These are phyloP conservation scores for Pythium chondricola DNA, from an alignment of 352 stramenopile species.

Conservation along the genomic window DNA sequence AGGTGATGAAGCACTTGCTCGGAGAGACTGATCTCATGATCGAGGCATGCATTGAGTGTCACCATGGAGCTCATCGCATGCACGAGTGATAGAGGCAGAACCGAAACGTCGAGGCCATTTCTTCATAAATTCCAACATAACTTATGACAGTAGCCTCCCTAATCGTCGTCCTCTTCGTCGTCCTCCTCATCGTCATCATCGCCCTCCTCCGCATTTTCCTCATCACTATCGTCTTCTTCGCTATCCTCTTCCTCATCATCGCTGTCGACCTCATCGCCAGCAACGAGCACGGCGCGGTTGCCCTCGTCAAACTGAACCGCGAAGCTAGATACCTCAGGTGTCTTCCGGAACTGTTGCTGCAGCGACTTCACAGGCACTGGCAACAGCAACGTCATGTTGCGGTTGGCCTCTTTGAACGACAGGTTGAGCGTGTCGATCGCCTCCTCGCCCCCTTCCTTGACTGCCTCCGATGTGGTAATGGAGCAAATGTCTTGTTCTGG, in stretches of 20 bases:
- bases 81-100: too few species aligned
- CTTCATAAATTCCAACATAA: too few species aligned
- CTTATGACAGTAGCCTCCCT: too few species aligned
- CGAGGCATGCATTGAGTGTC: too few species aligned
- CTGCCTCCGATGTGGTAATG: constrained; percentile 6
- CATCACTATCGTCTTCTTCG: constrained; percentile 6
- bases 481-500: constrained; percentile 9
- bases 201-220: constrained; percentile 13
- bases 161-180: constrained; percentile 3
- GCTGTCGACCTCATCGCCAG: constrained; percentile 22
- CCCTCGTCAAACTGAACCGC: constrained; percentile 16
- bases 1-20: too few species aligned
- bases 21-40: too few species aligned
- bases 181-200: constrained; percentile 11
- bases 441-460: constrained; percentile 13
- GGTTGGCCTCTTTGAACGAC: constrained; percentile 18
- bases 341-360: constrained; percentile 18
- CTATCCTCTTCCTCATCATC: constrained; percentile 20
- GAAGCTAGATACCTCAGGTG: constrained; percentile 20
- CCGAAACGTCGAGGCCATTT: too few species aligned
- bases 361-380: constrained; percentile 12
- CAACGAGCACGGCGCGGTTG: constrained; percentile 16
- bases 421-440: constrained; percentile 22
- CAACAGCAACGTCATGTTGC: constrained; percentile 19
- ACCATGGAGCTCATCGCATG: too few species aligned